Percentiles rank a stretch among this genome's conserved stretches.
Evolutionary conservation across 2,329 filamentous ascomycete species (phyloP).

Genomic region (Sodiomyces alkalinus): DNA sequence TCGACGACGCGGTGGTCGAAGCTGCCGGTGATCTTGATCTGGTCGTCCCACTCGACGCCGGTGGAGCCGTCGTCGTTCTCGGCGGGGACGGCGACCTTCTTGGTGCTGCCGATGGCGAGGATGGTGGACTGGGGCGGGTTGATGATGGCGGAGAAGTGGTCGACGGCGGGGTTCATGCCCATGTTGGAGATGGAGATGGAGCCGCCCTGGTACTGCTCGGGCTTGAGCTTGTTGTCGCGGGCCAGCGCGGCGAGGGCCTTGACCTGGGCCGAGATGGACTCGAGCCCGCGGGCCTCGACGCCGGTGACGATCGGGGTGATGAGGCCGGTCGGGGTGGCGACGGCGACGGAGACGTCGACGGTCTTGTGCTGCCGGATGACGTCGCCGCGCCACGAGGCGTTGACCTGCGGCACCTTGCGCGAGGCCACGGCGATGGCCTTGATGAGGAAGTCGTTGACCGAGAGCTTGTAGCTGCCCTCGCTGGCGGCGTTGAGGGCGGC

Average conservation of each 20-base stretch:
- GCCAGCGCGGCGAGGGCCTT: slow-evolving; percentile 97
- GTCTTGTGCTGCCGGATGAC: slow-evolving; percentile 86
- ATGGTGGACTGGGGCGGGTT: slow-evolving; percentile 97
- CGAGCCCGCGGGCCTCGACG: slow-evolving; percentile 73
- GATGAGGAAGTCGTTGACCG: slow-evolving; percentile 99
- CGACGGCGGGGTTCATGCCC: slow-evolving; percentile 96
- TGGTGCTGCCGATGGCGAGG: slow-evolving; percentile 83
- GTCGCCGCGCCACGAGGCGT: slow-evolving; percentile 86
- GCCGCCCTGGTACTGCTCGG: slow-evolving; percentile 97
- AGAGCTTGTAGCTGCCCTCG: slow-evolving; percentile 95
- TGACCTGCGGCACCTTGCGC: slow-evolving; percentile 87
- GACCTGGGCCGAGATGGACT: slow-evolving; percentile 74
- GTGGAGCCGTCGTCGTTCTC: slow-evolving; percentile 71
- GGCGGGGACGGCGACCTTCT: slow-evolving; percentile 82
- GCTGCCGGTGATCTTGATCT: slow-evolving; percentile 86
- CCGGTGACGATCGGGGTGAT: slow-evolving; percentile 96
- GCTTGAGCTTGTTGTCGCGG: slow-evolving; percentile 95
- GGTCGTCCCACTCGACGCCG: slow-evolving; percentile 80
- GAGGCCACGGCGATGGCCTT: slow-evolving; percentile 84
- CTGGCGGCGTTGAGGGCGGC: slow-evolving; percentile 78
- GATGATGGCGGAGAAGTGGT: slow-evolving; percentile 96
- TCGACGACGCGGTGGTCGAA: slow-evolving; percentile 99
- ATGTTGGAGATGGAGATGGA: slow-evolving; percentile 99
- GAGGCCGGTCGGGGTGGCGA: slow-evolving; percentile 80
- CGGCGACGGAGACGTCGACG: slow-evolving; percentile 90